These are phyloP conservation scores for Russula lepida DNA, from an alignment of 768 basidiomycete genomes.

Conservation along the genomic window DNA sequence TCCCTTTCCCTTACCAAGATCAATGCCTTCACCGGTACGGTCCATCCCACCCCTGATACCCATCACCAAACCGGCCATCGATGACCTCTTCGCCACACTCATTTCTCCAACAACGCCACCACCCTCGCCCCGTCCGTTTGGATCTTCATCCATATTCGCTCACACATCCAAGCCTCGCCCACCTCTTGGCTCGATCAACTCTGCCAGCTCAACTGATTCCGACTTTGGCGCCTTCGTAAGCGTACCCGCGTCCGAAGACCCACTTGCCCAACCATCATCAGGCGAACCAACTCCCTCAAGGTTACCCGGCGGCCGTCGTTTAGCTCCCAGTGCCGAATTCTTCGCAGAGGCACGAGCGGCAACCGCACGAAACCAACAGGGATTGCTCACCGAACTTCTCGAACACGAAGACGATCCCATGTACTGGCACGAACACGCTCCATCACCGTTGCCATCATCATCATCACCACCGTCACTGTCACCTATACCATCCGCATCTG, in stretches of 20 bases:
- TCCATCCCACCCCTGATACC: constrained; percentile 26
- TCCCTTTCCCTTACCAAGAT: background rate
- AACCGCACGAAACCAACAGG: constrained; percentile 42
- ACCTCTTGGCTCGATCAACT: constrained; percentile 10
- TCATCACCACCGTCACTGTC: constrained; percentile 2
- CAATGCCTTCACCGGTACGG: constrained; percentile 1
- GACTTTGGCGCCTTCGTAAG: constrained; percentile 60
- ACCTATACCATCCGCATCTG: background rate
- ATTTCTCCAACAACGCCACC: constrained; percentile 30
- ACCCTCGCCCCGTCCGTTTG: constrained; percentile 24
- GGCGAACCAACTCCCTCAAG: background rate
- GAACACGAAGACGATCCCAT: constrained; percentile 63
- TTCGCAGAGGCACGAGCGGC: constrained; percentile 48
- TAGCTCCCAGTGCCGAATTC: constrained; percentile 30
- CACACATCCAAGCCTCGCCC: background rate
- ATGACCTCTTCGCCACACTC: constrained; percentile 30
- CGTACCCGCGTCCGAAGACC: constrained; percentile 46
- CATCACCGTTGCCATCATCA: background rate
- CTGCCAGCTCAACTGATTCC: constrained; percentile 24
- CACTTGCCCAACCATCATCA: constrained; percentile 27
- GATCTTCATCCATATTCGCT: constrained; percentile 3
- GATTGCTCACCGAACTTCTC: constrained; percentile 55
- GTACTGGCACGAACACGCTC: constrained; percentile 31
- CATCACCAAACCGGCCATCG: constrained; percentile 21
- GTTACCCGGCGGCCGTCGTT: background rate